These are phyloP conservation scores for Calonectria henricotiae DNA, from an alignment of 2,329 filamentous ascomycete species.

Conservation along the genomic window DNA sequence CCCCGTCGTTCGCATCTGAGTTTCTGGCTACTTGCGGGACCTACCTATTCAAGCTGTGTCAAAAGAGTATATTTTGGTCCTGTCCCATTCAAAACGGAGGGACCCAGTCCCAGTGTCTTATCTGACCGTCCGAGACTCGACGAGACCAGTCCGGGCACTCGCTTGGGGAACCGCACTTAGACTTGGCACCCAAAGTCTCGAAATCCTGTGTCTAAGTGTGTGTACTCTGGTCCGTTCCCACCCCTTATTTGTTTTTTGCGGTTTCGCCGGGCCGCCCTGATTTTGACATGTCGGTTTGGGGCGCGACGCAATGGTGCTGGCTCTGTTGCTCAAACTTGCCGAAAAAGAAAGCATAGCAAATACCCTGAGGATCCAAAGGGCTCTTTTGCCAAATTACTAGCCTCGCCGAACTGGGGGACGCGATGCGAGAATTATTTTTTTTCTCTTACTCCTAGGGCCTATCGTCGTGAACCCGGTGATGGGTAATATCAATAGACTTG, in stretches of 20 bases:
- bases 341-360: slow-evolving; percentile 2
- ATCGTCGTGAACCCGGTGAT: slow-evolving; percentile 10
- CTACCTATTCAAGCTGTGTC: slow-evolving; percentile 26
- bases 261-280: slow-evolving; percentile 30
- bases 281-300: slow-evolving; percentile 34
- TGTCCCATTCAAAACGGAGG: slow-evolving; percentile 20
- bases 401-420: slow-evolving; percentile 7
- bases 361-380: slow-evolving; percentile 6
- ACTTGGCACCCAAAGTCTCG: slow-evolving; percentile 7
- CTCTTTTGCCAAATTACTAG: not conserved
- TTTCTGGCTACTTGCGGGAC: slow-evolving; percentile 9
- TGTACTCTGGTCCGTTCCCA: not conserved
- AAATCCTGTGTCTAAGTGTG: not conserved
- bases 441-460: not conserved
- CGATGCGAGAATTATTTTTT: slow-evolving; percentile 24
- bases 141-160: slow-evolving; percentile 20
- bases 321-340: slow-evolving; percentile 1
- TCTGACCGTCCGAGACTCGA: slow-evolving; percentile 25
- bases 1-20: not conserved
- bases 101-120: slow-evolving; percentile 23
- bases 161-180: slow-evolving; percentile 16
- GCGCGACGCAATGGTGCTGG: slow-evolving; percentile 1
- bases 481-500: slow-evolving; percentile 11
- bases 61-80: slow-evolving; percentile 20
- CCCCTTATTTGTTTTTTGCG: slow-evolving; percentile 22